A percentile compares a stretch with the other conserved stretches of the same genome.
Evolutionary conservation across 176 grass and related monocot species (phyloP).

Genomic region (Thinopyrum elongatum): DNA sequence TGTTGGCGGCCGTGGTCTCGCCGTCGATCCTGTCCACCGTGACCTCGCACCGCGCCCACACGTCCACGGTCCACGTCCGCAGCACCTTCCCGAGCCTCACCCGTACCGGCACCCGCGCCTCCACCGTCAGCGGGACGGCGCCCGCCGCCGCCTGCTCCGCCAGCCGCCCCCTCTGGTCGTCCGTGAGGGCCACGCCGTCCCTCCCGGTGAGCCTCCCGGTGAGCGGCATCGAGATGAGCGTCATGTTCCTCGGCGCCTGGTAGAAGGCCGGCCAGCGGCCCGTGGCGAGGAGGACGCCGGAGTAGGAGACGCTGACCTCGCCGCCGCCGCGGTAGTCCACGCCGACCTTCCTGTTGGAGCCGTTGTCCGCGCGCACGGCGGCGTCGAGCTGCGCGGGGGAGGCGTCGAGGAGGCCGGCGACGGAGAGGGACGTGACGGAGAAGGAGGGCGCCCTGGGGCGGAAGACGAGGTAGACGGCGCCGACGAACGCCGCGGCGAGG

Average conservation of each 20-base stretch:
- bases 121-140: conserved; percentile 51
- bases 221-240: conserved; percentile 34
- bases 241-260: conserved; percentile 66
- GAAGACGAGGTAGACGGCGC: conserved; percentile 49
- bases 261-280: conserved; percentile 74
- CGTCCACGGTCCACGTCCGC: conserved; percentile 65
- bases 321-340: conserved; percentile 70
- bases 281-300: conserved; percentile 32
- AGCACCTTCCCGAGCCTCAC: conserved; percentile 52
- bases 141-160: conserved; percentile 9
- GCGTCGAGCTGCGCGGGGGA: conserved; percentile 29
- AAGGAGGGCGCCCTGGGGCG: conserved; percentile 67
- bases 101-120: conserved; percentile 39
- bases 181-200: conserved; percentile 27
- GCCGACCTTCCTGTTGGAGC: conserved; percentile 46
- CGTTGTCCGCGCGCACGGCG: conserved; percentile 59
- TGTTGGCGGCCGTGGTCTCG: neutral
- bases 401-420: conserved; percentile 34
- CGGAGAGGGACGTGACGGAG: conserved; percentile 53
- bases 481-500: conserved; percentile 25
- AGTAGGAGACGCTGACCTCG: conserved; percentile 37
- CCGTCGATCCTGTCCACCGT: conserved; percentile 52
- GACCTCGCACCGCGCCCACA: conserved; percentile 64
- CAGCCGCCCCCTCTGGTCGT: neutral
- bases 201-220: conserved; percentile 20